Percentiles rank a stretch among this genome's conserved stretches.
These are phyloP conservation scores for Schizopora paradoxa DNA, from an alignment of 1,284 basidiomycete species.

Conservation along the genomic window DNA sequence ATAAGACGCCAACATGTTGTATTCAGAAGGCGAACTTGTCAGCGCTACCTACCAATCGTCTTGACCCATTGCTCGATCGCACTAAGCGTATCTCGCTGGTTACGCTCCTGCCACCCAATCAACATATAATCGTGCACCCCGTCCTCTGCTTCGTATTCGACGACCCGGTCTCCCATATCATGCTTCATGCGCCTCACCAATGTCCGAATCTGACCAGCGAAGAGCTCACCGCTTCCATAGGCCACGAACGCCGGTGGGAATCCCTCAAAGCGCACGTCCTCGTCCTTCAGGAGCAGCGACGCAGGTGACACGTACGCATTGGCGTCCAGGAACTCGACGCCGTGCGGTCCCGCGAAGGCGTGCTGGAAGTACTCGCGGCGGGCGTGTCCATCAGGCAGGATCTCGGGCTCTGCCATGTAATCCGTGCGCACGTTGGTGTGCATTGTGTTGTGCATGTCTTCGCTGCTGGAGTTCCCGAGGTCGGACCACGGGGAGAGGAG, in stretches of 20 bases:
- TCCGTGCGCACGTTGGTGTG: conserved; percentile 33
- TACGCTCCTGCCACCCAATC: too few relatives aligned
- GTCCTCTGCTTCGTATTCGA: conserved; percentile 22
- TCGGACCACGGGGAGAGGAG: conserved; percentile 58
- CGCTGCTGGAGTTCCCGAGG: conserved; percentile 36
- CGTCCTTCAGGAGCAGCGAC: conserved; percentile 33
- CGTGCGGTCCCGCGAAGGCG: conserved; percentile 37
- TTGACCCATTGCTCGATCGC: too few relatives aligned
- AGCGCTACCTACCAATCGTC: too few relatives aligned
- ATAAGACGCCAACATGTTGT: too few relatives aligned
- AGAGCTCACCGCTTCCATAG: conserved; percentile 47
- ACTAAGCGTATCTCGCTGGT: too few relatives aligned
- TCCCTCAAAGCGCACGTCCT: conserved; percentile 37
- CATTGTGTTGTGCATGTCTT: conserved; percentile 27
- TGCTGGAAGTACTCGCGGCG: too few relatives aligned
- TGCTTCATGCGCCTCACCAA: conserved; percentile 37
- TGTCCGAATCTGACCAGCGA: conserved; percentile 45
- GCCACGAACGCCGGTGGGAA: conserved; percentile 54
- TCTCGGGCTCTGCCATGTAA: too few relatives aligned
- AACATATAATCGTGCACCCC: conserved; percentile 23
- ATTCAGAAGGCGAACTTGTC: too few relatives aligned
- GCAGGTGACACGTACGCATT: conserved; percentile 56
- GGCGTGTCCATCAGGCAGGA: too few relatives aligned
- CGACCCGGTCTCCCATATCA: conserved; percentile 17
- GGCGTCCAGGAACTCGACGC: conserved; percentile 32